Evolutionary conservation across 495 filamentous ascomycete species (phyloP), one percentile per base, ranked within the genome.

Genomic region (Hypoxylon perforatum): DNA sequence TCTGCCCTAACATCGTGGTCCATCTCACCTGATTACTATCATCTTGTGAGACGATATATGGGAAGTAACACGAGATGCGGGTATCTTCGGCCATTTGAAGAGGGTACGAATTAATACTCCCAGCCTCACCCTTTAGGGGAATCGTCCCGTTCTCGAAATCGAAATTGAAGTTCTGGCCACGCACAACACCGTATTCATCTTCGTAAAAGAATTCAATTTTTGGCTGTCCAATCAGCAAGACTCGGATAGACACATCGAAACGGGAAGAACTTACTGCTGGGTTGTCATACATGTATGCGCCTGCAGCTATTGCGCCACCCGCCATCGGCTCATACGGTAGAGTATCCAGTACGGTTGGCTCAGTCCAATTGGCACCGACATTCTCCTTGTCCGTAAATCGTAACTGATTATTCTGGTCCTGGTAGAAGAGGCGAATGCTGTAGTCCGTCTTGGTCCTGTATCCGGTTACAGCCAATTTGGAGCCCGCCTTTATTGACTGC

Each of bases 151-250:
- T 56, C 23, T 63, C 65, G 38, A 69, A 59, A 7, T 56, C 35
- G 55, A 69, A 69, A 38, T 69, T 55, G 44, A 69, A 69, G 25
- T 63, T 63, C 44, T 69, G 65, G 15, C 65, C 65, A 2, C 65
- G 65, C 23, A 69, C 35, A 30, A 69, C 50, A 12, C 65, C 65
- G 15, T 69, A 19, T 30, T 59, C 50, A 36, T 63, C 65, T 48
- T 63, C 60, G 17, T 69, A 69, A 55, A 67, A 67, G 22, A 69
- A 63, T 8, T 63, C 65, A 5, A 69, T 23, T 56, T 58, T 69
- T 47, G 65, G 65, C 65, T 69, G 35, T 38, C 39, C 19, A 10
- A 14, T 69, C 11, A 63, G 65, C 55, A 41, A 39, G 21, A 4
- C 10, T 4, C 19, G 33, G 6, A 25, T 0, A 17, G 6, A 6